phyloP scores from a whole-genome alignment of 208 protist genomes.

The Strigomonas culicis region DNA sequence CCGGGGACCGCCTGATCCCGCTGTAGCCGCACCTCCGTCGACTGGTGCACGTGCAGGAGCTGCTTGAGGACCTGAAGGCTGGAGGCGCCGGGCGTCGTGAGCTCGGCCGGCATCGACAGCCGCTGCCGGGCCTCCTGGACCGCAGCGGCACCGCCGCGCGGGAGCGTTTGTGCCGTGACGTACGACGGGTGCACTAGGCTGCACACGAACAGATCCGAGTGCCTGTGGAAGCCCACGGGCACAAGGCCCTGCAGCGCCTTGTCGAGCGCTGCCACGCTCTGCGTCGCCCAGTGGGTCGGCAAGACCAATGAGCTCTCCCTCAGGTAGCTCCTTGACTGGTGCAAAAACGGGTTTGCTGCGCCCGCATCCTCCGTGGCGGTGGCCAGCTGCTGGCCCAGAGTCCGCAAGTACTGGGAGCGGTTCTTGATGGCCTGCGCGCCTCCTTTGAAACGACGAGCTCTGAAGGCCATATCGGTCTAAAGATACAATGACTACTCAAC shows the following conservation, averaged over 20 bases:
- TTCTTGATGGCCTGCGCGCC: no score
- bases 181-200: slow-evolving; percentile 77
- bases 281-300: slow-evolving; percentile 19
- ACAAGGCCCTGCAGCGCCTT: slow-evolving; percentile 42
- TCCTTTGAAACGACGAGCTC: no score
- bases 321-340: no score
- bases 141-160: neutral
- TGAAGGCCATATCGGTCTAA: no score
- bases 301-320: slow-evolving; percentile 13
- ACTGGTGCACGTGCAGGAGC: slow-evolving; percentile 1
- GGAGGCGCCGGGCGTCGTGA: slow-evolving; percentile 41
- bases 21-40: neutral
- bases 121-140: slow-evolving; percentile 15
- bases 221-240: slow-evolving; percentile 14
- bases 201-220: slow-evolving; percentile 65
- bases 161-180: slow-evolving; percentile 9
- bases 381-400: no score
- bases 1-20: neutral
- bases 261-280: slow-evolving; percentile 22
- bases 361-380: no score
- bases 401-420: no score
- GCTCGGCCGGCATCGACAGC: slow-evolving; percentile 74
- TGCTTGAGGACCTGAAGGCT: slow-evolving; percentile 19
- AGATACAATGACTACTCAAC: slow-evolving; percentile 4
- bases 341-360: no score